Evolutionary conservation across 805 yeast species (phyloP).

Genomic region (Barnettozyma sucrosica): DNA sequence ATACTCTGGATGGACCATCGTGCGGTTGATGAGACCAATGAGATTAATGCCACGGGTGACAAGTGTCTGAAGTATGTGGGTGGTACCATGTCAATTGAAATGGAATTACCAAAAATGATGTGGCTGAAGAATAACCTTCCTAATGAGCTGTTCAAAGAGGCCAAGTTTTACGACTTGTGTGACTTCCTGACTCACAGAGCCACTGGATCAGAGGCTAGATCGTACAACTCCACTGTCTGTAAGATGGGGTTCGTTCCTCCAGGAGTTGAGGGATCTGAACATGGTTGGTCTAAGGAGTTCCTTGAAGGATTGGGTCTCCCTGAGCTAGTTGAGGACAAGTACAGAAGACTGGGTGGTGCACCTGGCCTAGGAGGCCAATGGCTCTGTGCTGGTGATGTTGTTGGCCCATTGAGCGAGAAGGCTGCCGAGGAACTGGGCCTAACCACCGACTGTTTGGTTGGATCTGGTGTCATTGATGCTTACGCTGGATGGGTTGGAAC

Average conservation of each 20-base stretch:
- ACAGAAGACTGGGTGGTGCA: constrained; percentile 77
- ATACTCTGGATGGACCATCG: constrained; percentile 99
- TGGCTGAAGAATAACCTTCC: constrained; percentile 91
- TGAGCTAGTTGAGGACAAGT: constrained; percentile 74
- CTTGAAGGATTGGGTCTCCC: constrained; percentile 60
- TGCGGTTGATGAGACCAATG: constrained; percentile 74
- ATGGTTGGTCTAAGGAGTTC: constrained; percentile 90
- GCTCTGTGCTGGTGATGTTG: constrained; percentile 83
- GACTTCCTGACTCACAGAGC: constrained; percentile 91
- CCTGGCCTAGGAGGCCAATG: constrained; percentile 67
- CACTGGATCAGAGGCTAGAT: constrained; percentile 80
- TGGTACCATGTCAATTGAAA: constrained; percentile 95
- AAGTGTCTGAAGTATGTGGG: constrained; percentile 87
- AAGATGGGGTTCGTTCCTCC: constrained; percentile 92
- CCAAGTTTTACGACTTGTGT: constrained; percentile 87
- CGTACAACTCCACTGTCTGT: constrained; percentile 87
- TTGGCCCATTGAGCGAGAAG: constrained; percentile 59
- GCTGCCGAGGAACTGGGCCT: constrained; percentile 85
- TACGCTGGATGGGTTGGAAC: constrained; percentile 99
- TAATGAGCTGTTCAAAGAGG: constrained; percentile 43
- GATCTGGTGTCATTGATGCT: constrained; percentile 95
- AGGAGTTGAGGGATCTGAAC: constrained; percentile 79
- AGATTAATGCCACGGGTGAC: constrained; percentile 76
- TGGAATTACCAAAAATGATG: constrained; percentile 95
- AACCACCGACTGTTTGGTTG: constrained; percentile 74